Evolutionary conservation across 352 stramenopile species (phyloP), one percentile per base, ranked within the genome.

Genomic region (Pythium dissimile): DNA sequence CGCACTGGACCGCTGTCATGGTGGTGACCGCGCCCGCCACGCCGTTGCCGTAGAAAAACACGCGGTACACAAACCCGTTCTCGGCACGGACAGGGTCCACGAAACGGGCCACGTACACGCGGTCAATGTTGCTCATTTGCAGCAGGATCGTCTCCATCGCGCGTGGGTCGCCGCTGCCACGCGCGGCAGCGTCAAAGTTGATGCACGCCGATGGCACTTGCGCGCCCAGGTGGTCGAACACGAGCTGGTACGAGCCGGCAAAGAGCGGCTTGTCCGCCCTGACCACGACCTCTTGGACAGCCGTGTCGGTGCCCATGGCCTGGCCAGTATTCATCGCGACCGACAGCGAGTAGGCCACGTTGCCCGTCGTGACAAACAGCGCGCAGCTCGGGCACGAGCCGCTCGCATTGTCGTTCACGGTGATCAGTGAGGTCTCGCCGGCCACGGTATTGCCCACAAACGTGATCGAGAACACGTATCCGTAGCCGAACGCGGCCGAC

Each of bases 21-120:
- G 18, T 32, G 0, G 44, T 39, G 8, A 76, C 31, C 18, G 73
- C 54, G 0, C 73, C 67, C 6, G 73, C 72, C 8, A 91, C 82
- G 1, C 76, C 76, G 24, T 92, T 91, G 3, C 82, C 84, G 32
- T 87, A 80, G 35, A 94, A 94, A 53, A 90, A 91, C 16, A 94
- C 67, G 0, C 34, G 55, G 37, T 92, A 94, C 5, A 91, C 55
- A 49, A 81, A 89, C 0, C 84, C 84, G 31, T 85, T 90, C 2
- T 50, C 48, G 10, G 72, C 73, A 1, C 60, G 53, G 1, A 52
- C 45, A 0, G 69, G 5, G 24, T 91, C 67, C 4, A 65, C 11
- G 0, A 52, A 59, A 16, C 73, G 73, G 6, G 77, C 86, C n/a
- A 94, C 84, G 37, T 75, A 88, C 12, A 91, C 82, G 11, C 74